phyloP scores from a whole-genome alignment of 2,329 filamentous ascomycete genomes.

The Rutstroemia sp. region DNA sequence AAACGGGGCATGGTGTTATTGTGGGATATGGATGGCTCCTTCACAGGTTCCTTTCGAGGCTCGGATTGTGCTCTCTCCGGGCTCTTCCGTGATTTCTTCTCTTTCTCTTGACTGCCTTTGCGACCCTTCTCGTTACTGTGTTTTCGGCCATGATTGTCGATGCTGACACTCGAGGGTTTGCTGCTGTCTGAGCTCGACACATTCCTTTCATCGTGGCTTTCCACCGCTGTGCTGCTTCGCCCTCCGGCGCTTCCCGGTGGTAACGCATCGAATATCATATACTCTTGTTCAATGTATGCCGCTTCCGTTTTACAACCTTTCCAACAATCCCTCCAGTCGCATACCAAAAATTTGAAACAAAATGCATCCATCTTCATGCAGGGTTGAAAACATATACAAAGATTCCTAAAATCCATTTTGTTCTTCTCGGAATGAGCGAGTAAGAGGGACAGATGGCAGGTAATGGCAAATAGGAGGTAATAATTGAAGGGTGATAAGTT shows the following conservation, averaged over 20 bases:
- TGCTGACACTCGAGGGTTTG: constrained; percentile 38
- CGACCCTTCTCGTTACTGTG: constrained; percentile 4
- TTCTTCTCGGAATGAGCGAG: constrained; percentile 91
- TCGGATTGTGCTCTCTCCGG: background rate
- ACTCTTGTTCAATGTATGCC: constrained; percentile 65
- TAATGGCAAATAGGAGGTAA: constrained; percentile 94
- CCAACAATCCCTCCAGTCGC: constrained; percentile 96
- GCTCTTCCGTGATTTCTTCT: background rate
- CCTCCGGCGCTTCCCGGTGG: constrained; percentile 35
- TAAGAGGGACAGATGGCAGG: constrained; percentile 86
- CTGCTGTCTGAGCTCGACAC: constrained; percentile 60
- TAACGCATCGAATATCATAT: constrained; percentile 50
- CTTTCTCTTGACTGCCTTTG: background rate
- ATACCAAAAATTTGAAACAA: constrained; percentile 91
- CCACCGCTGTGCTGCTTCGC: constrained; percentile 27
- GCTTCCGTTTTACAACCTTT: constrained; percentile 90
- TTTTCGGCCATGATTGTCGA: constrained; percentile 15
- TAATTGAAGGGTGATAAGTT: constrained; percentile 96
- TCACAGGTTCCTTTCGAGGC: background rate
- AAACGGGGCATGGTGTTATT: constrained; percentile 39
- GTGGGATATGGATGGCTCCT: constrained; percentile 12
- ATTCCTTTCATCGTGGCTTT: constrained; percentile 44
- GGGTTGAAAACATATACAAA: constrained; percentile 95
- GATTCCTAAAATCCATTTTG: constrained; percentile 95
- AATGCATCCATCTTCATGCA: constrained; percentile 95